Evolutionary conservation across 148 eudicot genomes (phyloP), one percentile per base, ranked within the genome.

Genomic region (Dianthus caryophyllus): DNA sequence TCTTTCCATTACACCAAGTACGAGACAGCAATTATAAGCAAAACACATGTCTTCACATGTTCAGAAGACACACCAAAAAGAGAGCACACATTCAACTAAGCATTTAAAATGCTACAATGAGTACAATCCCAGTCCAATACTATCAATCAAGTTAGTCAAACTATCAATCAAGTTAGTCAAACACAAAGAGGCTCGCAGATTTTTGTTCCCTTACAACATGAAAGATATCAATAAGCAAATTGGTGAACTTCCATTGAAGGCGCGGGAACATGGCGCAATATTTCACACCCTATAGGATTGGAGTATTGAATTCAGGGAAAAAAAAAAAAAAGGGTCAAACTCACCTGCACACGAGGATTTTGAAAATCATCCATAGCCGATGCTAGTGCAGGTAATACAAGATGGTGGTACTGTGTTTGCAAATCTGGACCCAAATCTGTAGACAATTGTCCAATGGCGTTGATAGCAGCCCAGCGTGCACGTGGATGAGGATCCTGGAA

Each of bases 401-500:
- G 70, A 41, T 57, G 61, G 38, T 74, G 81, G 67, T 66, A 81
- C 49, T 89, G 89, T 53, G 79, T 83, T 83, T 89, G 97, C 83
- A 92, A 81, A 75, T 92, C 97, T 33, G 97, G 97, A 26, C 96
- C 97, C 65, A 91, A 77, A 73, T 91, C 97, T 7, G 96, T 91
- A 29, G 96, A 89, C 63, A 91, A 54, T 70, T 91, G 96, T 51
- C 97, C 96, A 67, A 91, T 89, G 6, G 96, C 97, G 77, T 91
- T 91, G 71, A 91, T 88, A 30, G 97, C 97, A n/a, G 97, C 93
- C 97, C 97, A 91, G 38, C 97, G 80, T 39, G 83, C 97, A 55
- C 97, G 90, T 39, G 97, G 84, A 62, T 91, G 97, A n/a, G 93
- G 86, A 72, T 88, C 85, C 80, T 91, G 88, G 59, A 91, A 91